Base-by-base conservation (phyloP, 495 filamentous ascomycete species). In the Cercophora samala region DNA sequence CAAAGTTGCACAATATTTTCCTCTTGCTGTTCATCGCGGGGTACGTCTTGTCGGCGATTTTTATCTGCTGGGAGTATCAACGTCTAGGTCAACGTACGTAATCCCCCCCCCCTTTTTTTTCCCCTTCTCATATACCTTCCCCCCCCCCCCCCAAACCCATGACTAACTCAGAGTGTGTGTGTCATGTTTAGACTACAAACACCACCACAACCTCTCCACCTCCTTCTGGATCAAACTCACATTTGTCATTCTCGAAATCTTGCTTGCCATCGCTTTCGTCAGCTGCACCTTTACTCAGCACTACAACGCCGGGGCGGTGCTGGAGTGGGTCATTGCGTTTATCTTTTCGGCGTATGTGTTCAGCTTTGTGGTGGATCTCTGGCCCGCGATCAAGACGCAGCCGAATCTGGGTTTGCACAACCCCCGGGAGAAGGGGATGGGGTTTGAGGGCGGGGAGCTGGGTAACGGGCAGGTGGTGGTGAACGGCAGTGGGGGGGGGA, bases 271-370 rank as follows among this genome's bases (percentile, higher is more conserved):
- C 74, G 86, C 77, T 54, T 90, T 91, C 68, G 82, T 81, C 3
- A 70, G 80, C 3, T 78, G 78, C 68, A 79, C 73, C 26, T 78
- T 77, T 52, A 74, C 64, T n/a, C 22, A 60, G 0, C 66, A 79
- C 62, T 80, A 83, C 66, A 85, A 91, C 74, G 66, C 78, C 1
- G 87, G 82, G 18, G 88, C 88, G 0, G 79, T 89, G 18, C 73
- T 91, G 32, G 82, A 83, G 73, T 97, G 93, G 93, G 68, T 89
- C 62, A 89, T 99, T 67, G 89, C 93, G 23, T 88, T 98, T 70
- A 82, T 97, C 68, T 99, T 97, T 80, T 93, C 89, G 11, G 90
- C 92, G 72, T 97, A 96, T 76, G 81, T 97, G 54, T 84, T 96
- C 59, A 93, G 91, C 52, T 98, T 97, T 80, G 86, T 90, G 63